Evolutionary conservation across 129 eudicot species (phyloP), one percentile per base, ranked within the genome.

Genomic region (Flaveria linearis): DNA sequence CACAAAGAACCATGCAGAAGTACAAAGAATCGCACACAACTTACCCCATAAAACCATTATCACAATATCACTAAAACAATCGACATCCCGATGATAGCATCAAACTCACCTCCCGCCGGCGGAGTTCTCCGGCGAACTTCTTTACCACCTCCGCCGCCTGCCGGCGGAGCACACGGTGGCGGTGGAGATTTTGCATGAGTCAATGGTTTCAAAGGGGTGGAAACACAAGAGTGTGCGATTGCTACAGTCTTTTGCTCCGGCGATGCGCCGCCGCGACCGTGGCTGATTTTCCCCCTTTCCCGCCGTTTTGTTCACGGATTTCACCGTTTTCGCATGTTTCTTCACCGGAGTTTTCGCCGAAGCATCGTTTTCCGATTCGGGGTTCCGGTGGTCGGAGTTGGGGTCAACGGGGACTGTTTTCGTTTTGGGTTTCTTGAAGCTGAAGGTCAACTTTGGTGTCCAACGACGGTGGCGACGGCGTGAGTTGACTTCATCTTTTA

Each of bases 11-110:
- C 96, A 90, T 47, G 90, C 88, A 65, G 80, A 82, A 67, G 92
- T 85, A 71, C 91, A 90, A 23, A 90, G 43, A 72, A 90, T 83
- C 3, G 96, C 96, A 61, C 88, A 90, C 22, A 87, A 3, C 65
- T 85, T 90, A 16, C 96, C 96, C 91, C 96, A 87, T 43, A 87
- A 9, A 55, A 87, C 23, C 92, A 90, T 79, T 62, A 85, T 78
- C 0, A 70, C 0, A 90, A 71, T 12, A 81, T 73, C 22, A 87
- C 87, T 80, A 87, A 20, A 53, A 90, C 43, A 58, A 87, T 51
- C 30, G 86, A 69, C 85, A 86, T 78, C 13, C 96, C 96, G 62
- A 83, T 41, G 1, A 77, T 43, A 5, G 89, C 64, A 78, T 89
- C 96, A 52, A 76, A 71, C 61, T 58, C 74, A 14, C 50, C 64